Evolutionary conservation across 768 basidiomycete genomes (phyloP), one percentile per base, ranked within the genome.

Genomic region (Boletus speciosus): DNA sequence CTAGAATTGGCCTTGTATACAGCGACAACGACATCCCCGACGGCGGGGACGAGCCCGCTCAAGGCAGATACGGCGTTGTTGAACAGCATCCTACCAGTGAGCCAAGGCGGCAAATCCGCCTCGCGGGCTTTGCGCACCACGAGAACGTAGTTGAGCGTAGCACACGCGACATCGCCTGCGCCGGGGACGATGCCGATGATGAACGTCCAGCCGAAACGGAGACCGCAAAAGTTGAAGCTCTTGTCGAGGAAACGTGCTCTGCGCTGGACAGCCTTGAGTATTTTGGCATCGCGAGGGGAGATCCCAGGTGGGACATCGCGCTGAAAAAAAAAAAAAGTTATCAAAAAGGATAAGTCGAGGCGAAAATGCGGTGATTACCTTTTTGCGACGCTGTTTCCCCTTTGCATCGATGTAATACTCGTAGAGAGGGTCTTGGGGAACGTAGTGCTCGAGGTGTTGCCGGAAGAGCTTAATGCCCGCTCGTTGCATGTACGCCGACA

Each of bases 161-260:
- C 78, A 61, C 86, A 82, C 1, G 82, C 76, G 31, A 82, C 73
- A 61, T 90, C 86, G 15, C 90, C 91, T 0, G 81, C 78, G 35
- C 84, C 71, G 8, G 90, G 90, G 42, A 93, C 67, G 16, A 90
- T 76, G 0, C 86, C 86, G 66, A 93, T 87, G 63, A 90, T 68
- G 71, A 92, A 88, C 1, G 90, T 82, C 86, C 87, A 94, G 0
- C 94, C 94, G 55, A 96, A 93, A 12, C 83, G 82, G 49, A 95
- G 66, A 10, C 94, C 92, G 56, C 85, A 88, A 2, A 96, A 31
- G 40, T 66, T 76, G 76, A 97, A 90, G 2, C 90, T 85, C 69
- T 91, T 93, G 73, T 97, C 94, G 51, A 97, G 85, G 66, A 86
- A 82, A 61, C 89, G 90, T 1, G 92, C 93, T 6, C 92, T 78